phyloP scores from a whole-genome alignment of 2,329 filamentous ascomycete species.

The Epichloe gansuensis region DNA sequence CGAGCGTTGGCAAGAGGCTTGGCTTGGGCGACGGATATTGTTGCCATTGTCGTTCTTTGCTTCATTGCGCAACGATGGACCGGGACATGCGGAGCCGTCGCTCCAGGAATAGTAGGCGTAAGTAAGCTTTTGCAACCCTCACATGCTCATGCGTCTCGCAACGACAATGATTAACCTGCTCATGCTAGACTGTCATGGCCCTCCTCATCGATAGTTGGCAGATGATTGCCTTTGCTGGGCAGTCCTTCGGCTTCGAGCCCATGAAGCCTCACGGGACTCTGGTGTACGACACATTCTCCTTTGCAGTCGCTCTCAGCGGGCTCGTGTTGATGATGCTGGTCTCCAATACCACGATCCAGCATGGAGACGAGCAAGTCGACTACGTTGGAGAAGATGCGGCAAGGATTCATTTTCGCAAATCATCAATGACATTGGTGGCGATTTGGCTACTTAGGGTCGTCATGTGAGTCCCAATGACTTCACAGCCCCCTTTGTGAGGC shows the following conservation, averaged over 20 bases:
- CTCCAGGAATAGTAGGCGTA: conserved; percentile 21
- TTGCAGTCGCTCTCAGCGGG: conserved; percentile 21
- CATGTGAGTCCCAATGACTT: conserved; percentile 10
- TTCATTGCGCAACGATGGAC: conserved; percentile 22
- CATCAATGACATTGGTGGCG: not conserved
- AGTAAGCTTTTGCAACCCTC: conserved; percentile 6
- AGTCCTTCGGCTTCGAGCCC: conserved; percentile 13
- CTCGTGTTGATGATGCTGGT: conserved; percentile 22
- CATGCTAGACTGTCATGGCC: conserved; percentile 12
- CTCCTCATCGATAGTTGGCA: conserved; percentile 27
- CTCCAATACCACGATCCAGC: conserved; percentile 5
- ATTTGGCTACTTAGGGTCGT: conserved; percentile 13
- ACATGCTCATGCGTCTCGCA: not conserved
- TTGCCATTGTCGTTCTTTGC: conserved; percentile 18
- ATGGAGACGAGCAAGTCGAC: not conserved
- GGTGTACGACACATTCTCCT: conserved; percentile 20
- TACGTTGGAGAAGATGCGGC: conserved; percentile 1
- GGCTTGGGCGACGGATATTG: conserved; percentile 21
- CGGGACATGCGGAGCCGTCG: conserved; percentile 14
- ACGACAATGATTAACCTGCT: not conserved
- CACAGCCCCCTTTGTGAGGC: too few relatives aligned
- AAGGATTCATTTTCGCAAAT: conserved; percentile 6
- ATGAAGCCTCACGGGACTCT: conserved; percentile 16
- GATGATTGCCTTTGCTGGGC: conserved; percentile 17
- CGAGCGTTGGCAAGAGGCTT: conserved; percentile 16